Percentiles rank a stretch among this genome's conserved stretches.
Conservation (phyloP, 371 early-diverging fungal species). For the Rhizoclosmatium hyalinum region DNA sequence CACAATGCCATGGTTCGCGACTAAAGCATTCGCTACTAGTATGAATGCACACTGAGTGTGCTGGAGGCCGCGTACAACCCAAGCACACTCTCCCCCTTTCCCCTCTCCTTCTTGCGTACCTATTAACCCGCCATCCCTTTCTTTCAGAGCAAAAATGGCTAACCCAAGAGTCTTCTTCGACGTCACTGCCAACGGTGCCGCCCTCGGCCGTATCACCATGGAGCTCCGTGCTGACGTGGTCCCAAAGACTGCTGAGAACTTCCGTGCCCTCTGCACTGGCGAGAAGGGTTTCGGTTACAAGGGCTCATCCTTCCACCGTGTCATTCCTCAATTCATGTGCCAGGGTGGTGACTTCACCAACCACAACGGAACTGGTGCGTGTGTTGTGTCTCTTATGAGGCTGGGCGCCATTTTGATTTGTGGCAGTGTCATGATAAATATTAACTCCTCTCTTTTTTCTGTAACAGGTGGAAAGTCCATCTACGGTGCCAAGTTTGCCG, state of each 20-base stretch:
- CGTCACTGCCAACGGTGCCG: slow-evolving; percentile 48
- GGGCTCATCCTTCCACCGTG: slow-evolving; percentile 59
- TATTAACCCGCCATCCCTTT: too few relatives aligned
- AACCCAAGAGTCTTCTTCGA: slow-evolving; percentile 51
- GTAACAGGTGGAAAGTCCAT: slow-evolving; percentile 58
- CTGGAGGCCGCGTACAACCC: too few relatives aligned
- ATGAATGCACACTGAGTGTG: too few relatives aligned
- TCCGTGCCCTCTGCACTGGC: slow-evolving; percentile 65
- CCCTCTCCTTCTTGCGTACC: too few relatives aligned
- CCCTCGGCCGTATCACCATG: slow-evolving; percentile 67
- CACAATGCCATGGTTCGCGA: too few relatives aligned
- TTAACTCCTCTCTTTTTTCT: slow-evolving; percentile 55
- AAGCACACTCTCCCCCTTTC: too few relatives aligned
- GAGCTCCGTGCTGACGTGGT: slow-evolving; percentile 62
- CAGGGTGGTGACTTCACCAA: slow-evolving; percentile 52
- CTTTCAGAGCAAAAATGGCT: slow-evolving; percentile 32
- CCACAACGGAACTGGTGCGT: slow-evolving; percentile 63
- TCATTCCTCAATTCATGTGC: slow-evolving; percentile 52
- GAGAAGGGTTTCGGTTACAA: slow-evolving; percentile 65
- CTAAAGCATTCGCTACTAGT: too few relatives aligned
- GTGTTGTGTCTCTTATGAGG: background rate
- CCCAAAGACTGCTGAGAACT: slow-evolving; percentile 62
- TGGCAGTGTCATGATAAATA: slow-evolving; percentile 54
- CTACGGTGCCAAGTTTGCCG: slow-evolving; percentile 70
- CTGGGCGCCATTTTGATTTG: slow-evolving; percentile 33